Evolutionary conservation across 2,329 filamentous ascomycete genomes (phyloP).

Genomic region (Biscogniauxia mediterranea): DNA sequence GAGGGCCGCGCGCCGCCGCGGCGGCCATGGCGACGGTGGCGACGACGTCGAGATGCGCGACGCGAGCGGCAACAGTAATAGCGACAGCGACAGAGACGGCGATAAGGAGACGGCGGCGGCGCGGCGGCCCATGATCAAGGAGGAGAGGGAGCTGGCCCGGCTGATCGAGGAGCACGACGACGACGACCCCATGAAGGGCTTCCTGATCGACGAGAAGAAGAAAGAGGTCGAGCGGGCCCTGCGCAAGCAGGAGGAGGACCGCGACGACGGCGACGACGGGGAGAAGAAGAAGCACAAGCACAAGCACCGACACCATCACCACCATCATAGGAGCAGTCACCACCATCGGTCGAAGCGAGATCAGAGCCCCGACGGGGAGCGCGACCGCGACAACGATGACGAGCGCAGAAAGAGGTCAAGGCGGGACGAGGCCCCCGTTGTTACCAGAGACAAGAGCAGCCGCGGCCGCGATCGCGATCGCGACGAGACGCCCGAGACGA

Average conservation of each 20-base stretch:
- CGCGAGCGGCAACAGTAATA: conserved; percentile 37
- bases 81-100: conserved; percentile 44
- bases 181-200: conserved; percentile 96
- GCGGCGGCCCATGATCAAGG: conserved; percentile 65
- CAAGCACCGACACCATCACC: conserved; percentile 35
- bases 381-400: background rate
- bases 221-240: conserved; percentile 77
- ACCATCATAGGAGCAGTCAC: conserved; percentile 41
- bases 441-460: conserved; percentile 17
- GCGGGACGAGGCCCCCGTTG: conserved; percentile 36
- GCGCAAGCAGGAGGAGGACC: conserved; percentile 50
- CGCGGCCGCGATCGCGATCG: conserved; percentile 26
- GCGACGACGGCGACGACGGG: no score
- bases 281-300: no score
- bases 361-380: conserved; percentile 16
- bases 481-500: conserved; percentile 29
- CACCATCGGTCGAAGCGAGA: conserved; percentile 43
- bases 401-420: conserved; percentile 35
- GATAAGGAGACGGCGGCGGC: conserved; percentile 35
- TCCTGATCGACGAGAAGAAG: conserved; percentile 85
- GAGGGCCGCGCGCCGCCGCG: conserved; percentile 40
- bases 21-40: no score
- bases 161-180: conserved; percentile 82
- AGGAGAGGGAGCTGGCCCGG: conserved; percentile 76
- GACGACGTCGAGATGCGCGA: conserved; percentile 38